These are phyloP conservation scores for Colletotrichum navitas DNA, from an alignment of 2,329 filamentous ascomycete species.

Conservation along the genomic window DNA sequence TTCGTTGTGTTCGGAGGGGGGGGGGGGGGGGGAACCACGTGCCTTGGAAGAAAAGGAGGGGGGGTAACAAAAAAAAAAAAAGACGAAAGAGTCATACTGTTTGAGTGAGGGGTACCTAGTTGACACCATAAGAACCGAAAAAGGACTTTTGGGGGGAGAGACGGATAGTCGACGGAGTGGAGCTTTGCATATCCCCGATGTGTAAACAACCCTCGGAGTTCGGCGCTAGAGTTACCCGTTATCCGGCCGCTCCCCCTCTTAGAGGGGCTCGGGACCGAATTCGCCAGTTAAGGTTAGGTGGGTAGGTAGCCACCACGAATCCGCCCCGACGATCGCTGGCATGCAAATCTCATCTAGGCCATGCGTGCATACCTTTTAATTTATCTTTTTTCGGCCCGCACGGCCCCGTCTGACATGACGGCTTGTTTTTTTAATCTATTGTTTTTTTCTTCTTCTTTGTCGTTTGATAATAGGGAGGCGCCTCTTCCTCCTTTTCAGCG, in stretches of 20 bases:
- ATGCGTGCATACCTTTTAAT: neutral
- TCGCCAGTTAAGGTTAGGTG: neutral
- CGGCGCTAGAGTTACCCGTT: neutral
- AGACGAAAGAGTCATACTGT: too few species aligned
- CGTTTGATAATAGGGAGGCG: neutral
- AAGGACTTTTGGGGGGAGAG: too few species aligned
- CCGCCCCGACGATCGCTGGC: neutral
- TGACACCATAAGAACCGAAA: too few species aligned
- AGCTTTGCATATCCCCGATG: neutral
- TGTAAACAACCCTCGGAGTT: neutral
- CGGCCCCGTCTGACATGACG: slow-evolving; percentile 2
- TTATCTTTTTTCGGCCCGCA: neutral
- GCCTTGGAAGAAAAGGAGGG: neutral
- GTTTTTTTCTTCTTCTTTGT: too few species aligned
- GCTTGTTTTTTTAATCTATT: too few species aligned
- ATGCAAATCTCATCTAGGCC: neutral
- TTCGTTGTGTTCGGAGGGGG: slow-evolving; percentile 8
- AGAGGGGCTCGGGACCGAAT: slow-evolving; percentile 3
- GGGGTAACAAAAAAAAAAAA: too few species aligned
- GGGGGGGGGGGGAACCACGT: neutral
- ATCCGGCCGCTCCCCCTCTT: neutral
- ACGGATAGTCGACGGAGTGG: neutral
- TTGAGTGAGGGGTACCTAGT: too few species aligned
- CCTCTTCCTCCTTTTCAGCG: neutral
- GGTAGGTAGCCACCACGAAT: neutral